Percentiles rank a stretch among this genome's conserved stretches.
phyloP scores from a whole-genome alignment of 345 rosid species.

The Theobroma cacao region DNA sequence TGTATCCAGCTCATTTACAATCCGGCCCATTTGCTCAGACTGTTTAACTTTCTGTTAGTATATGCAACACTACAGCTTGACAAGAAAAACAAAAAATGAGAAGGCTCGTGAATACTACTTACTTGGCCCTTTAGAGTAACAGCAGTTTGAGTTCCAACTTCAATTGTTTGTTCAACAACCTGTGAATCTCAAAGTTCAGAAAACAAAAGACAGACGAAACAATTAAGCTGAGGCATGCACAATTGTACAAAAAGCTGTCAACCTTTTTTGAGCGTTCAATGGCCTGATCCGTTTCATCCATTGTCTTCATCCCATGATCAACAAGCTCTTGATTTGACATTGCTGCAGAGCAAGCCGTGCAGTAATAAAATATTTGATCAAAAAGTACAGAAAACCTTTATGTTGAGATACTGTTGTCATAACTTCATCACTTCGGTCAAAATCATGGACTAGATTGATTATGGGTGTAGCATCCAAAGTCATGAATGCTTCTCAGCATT shows the following conservation, averaged over 20 bases:
- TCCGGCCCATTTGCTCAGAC: slow-evolving; percentile 99
- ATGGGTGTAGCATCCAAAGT: not conserved
- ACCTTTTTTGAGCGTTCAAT: slow-evolving; percentile 94
- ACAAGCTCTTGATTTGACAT: slow-evolving; percentile 95
- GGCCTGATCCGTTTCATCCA: slow-evolving; percentile 97
- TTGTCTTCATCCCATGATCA: slow-evolving; percentile 69
- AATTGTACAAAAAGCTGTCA: not conserved
- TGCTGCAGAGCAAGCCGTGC: slow-evolving; percentile 35
- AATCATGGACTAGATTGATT: not conserved
- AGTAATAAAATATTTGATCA: not conserved
- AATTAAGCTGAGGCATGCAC: not conserved
- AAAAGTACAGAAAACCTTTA: not conserved
- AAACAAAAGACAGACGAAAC: slow-evolving; percentile 13
- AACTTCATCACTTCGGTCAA: not conserved
- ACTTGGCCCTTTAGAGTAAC: slow-evolving; percentile 91
- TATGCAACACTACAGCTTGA: not conserved
- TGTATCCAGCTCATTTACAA: slow-evolving; percentile 93
- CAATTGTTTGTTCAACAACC: slow-evolving; percentile 97
- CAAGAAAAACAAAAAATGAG: not conserved
- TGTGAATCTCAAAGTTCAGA: slow-evolving; percentile 27
- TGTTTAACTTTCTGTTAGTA: slow-evolving; percentile 36
- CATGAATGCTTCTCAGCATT: not conserved
- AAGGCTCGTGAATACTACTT: slow-evolving; percentile 22
- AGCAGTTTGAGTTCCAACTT: slow-evolving; percentile 98
- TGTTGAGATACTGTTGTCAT: not conserved